These are phyloP conservation scores for Populus euphratica DNA, from an alignment of 345 rosid genomes.

Conservation along the genomic window DNA sequence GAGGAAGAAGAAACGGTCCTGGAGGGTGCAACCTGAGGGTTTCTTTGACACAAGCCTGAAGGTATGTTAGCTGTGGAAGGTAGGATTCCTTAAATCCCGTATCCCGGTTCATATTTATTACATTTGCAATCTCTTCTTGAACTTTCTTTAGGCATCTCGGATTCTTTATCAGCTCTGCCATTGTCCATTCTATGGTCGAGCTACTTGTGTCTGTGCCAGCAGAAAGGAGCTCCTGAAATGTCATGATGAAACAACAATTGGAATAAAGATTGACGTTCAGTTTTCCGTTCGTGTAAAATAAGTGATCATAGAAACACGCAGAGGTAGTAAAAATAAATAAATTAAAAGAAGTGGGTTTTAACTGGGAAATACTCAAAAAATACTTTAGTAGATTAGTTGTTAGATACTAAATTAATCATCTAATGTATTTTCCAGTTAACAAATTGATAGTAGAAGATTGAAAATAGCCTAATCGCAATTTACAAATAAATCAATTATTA, in stretches of 20 bases:
- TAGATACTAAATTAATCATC: too few species aligned
- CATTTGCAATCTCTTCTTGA: constrained; percentile 14
- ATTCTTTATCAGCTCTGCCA: constrained; percentile 26
- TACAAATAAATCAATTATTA: too few species aligned
- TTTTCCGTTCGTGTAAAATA: too few species aligned
- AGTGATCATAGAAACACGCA: too few species aligned
- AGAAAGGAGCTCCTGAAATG: constrained; percentile 20
- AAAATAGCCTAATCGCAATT: too few species aligned
- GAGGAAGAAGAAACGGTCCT: constrained; percentile 30
- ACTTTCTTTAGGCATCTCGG: constrained; percentile 8
- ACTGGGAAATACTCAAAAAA: too few species aligned
- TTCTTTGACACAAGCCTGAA: constrained; percentile 29
- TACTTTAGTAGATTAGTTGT: too few species aligned
- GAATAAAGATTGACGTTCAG: too few species aligned
- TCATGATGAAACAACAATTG: neutral
- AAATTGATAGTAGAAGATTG: too few species aligned
- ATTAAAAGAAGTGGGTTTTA: too few species aligned
- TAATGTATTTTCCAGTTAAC: too few species aligned
- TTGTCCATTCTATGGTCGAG: constrained; percentile 26
- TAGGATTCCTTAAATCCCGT: constrained; percentile 12
- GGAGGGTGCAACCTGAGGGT: constrained; percentile 27
- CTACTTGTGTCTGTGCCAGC: constrained; percentile 26
- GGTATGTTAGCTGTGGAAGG: constrained; percentile 8
- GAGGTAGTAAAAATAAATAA: too few species aligned
- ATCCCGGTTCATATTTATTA: neutral